phyloP scores from a whole-genome alignment of 306 rosid genomes.

The Cotoneaster glaucophyllus region DNA sequence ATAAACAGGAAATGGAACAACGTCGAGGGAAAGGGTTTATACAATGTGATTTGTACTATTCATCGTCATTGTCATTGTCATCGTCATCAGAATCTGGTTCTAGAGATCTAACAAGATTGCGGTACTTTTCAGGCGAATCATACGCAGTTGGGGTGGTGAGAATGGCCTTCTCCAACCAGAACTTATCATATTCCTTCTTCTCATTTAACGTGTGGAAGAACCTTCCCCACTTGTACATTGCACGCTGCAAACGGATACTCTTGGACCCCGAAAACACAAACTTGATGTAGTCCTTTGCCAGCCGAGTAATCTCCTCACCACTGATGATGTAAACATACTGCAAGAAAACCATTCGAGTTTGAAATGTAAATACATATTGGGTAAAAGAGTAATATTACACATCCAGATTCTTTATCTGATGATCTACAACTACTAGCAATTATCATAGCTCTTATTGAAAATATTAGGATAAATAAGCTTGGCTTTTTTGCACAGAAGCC shows the following conservation, averaged over 20 bases:
- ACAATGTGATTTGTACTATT: not conserved
- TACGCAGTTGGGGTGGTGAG: slow-evolving; percentile 30
- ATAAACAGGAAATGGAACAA: not conserved
- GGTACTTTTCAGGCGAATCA: slow-evolving; percentile 32
- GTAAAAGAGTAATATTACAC: not conserved
- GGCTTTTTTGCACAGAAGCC: not conserved
- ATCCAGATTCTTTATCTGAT: not conserved
- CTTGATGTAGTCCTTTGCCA: slow-evolving; percentile 59
- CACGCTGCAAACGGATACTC: slow-evolving; percentile 59
- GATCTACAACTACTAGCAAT: not conserved
- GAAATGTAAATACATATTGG: slow-evolving; percentile 1
- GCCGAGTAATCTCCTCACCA: slow-evolving; percentile 59
- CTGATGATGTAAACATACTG: slow-evolving; percentile 67
- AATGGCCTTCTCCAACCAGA: slow-evolving; percentile 39
- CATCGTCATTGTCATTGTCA: not conserved
- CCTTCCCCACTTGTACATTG: slow-evolving; percentile 36
- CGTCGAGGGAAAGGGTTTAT: not conserved
- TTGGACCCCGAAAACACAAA: slow-evolving; percentile 46
- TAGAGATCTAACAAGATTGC: slow-evolving; percentile 15
- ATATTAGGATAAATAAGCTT: not conserved
- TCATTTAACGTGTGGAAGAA: slow-evolving; percentile 21
- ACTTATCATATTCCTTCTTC: slow-evolving; percentile 24
- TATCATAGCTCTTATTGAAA: not conserved
- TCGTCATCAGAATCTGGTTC: slow-evolving; percentile 3
- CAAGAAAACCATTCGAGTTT: not conserved